Percentiles rank a stretch among this genome's conserved stretches.
Conservation (phyloP, 305 asterid species). For the Fraxinus ornus region DNA sequence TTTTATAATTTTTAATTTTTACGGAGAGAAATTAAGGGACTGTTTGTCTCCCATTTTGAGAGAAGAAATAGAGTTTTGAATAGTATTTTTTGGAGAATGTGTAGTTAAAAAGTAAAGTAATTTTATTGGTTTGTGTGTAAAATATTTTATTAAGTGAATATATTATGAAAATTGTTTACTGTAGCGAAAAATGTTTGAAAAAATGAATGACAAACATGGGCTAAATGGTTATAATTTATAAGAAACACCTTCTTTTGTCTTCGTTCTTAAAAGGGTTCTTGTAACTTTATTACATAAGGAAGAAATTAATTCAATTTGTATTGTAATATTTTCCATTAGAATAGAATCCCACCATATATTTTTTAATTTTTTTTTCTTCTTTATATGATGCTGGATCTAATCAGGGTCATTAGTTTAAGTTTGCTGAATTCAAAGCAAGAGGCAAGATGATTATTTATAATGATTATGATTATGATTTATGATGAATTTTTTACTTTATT, state of each 20-base stretch:
- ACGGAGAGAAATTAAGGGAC: background rate
- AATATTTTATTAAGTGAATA: too few relatives aligned
- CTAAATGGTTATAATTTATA: background rate
- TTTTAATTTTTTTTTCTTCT: background rate
- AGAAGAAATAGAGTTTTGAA: too few relatives aligned
- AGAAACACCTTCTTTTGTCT: constrained; percentile 15
- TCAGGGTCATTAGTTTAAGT: background rate
- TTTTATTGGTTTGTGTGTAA: too few relatives aligned
- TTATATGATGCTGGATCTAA: background rate
- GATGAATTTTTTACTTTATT: background rate
- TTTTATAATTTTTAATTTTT: background rate
- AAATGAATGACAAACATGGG: too few relatives aligned
- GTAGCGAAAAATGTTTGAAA: too few relatives aligned
- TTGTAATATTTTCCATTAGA: background rate
- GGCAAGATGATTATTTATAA: background rate
- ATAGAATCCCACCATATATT: background rate
- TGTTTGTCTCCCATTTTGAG: too few relatives aligned
- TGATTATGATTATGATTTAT: background rate
- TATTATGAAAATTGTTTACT: too few relatives aligned
- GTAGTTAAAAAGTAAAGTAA: too few relatives aligned
- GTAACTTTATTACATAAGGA: constrained; percentile 14
- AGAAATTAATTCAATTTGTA: background rate
- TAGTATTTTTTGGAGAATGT: too few relatives aligned
- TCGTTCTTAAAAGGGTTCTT: constrained; percentile 10
- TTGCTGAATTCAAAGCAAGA: background rate